Conservation (phyloP, 2,329 filamentous ascomycete genomes). For the Colletotrichum graminicola region DNA sequence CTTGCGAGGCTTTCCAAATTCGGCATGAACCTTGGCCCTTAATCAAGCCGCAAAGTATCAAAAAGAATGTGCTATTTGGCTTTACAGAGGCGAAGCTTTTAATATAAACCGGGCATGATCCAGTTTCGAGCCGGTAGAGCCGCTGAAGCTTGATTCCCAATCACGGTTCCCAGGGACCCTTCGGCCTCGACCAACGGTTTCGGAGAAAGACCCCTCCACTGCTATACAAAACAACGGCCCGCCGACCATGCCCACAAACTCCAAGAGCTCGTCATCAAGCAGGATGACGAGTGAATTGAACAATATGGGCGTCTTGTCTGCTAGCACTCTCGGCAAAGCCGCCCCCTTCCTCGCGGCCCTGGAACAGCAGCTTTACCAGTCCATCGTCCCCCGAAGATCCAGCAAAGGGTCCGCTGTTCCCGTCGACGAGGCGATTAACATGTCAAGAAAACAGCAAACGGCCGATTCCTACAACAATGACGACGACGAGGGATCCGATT, state of each 20-base stretch:
- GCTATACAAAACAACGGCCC: not conserved
- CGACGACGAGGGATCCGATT: not conserved
- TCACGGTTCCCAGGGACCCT: not conserved
- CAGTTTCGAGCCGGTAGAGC: not conserved
- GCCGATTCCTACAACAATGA: not conserved
- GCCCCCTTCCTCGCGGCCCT: slow-evolving; percentile 10
- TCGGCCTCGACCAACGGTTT: not conserved
- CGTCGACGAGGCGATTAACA: not conserved
- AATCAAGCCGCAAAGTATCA: not conserved
- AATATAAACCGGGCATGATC: not conserved
- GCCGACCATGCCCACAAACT: not conserved
- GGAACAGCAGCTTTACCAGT: slow-evolving; percentile 19
- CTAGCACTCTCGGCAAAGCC: slow-evolving; percentile 8
- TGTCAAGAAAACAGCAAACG: not conserved
- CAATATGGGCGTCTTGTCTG: not conserved
- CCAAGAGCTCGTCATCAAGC: not conserved
- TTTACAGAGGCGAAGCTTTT: not conserved
- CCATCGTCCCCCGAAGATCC: not conserved
- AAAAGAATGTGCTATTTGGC: too few relatives aligned
- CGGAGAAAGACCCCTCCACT: not conserved
- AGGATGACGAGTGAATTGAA: not conserved
- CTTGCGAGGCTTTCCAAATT: slow-evolving; percentile 1
- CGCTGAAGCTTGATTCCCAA: not conserved
- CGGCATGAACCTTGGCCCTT: not conserved
- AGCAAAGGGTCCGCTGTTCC: not conserved